Base-by-base conservation (phyloP, 192 early-diverging fungal genomes). In the Entophlyctis luteolus region DNA sequence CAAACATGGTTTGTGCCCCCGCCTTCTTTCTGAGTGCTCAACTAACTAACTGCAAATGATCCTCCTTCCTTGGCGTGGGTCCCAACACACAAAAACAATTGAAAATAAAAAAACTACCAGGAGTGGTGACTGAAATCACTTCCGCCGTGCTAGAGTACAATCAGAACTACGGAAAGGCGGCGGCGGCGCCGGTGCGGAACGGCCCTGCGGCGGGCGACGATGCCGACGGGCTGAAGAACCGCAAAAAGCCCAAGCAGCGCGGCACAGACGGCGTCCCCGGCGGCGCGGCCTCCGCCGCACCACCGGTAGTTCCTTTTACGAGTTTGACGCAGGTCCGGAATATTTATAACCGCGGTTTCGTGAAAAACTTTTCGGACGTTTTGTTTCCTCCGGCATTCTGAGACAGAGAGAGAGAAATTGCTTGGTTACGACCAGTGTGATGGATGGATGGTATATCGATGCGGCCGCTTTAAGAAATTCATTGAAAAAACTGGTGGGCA, bases 341-440 rank as follows among this genome's bases (percentile, higher is more conserved):
- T 47, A 77, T 79, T 29, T 79, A 79, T 54, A 34, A 79, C 48
- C 47, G 42, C 18, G 78, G 78, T 8, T 20, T 38, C 8, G 59
- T 72, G 47, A 27, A 53, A 33, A 79, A 79, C 50, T 35, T 79
- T 16, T 55, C 45, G 56, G 71, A 70, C 12, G 47, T 73, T n/a
- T 16, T 79, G n/a, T 79, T 77, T 57, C 78, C 78, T 6, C 8
- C 39, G n/a, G n/a, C 8, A n/a, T 42, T 42, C n/a, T 42, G 39
- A 42, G n/a, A 42, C n/a, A n/a, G n/a, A n/a, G n/a, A n/a, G n/a
- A n/a, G n/a, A n/a, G n/a, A n/a, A n/a, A n/a, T n/a, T n/a, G n/a
- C n/a, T n/a, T n/a, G n/a, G n/a, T n/a, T n/a, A n/a, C n/a, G n/a
- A n/a, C n/a, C n/a, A n/a, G n/a, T n/a, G n/a, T n/a, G n/a, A n/a